Conservation (phyloP, 805 yeast species). For the Ogataea wickerhamii region DNA sequence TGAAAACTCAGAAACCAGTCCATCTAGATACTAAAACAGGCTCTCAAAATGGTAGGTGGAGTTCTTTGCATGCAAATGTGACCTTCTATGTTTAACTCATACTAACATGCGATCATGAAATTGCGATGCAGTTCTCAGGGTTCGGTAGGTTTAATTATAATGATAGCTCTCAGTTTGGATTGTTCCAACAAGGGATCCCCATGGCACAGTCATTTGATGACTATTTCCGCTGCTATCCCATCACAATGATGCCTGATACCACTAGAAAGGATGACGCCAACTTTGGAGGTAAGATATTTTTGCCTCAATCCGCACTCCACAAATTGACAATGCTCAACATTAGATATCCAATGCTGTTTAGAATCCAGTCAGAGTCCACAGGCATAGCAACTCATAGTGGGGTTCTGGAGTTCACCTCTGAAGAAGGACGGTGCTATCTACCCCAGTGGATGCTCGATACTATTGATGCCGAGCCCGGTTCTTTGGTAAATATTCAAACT, state of each 20-base stretch:
- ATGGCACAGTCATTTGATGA: conserved; percentile 58
- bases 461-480: conserved; percentile 68
- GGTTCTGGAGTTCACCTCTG: conserved; percentile 93
- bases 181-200: conserved; percentile 17
- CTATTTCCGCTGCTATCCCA: conserved; percentile 88
- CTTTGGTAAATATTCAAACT: conserved; percentile 68
- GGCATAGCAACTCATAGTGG: conserved; percentile 77
- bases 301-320: conserved; percentile 90
- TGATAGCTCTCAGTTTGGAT: conserved; percentile 13
- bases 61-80: too few relatives aligned
- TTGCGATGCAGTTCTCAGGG: conserved; percentile 28
- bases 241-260: conserved; percentile 81
- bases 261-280: conserved; percentile 73
- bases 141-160: conserved; percentile 21
- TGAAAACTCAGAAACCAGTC: too few relatives aligned
- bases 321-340: conserved; percentile 87
- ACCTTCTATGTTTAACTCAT: too few relatives aligned
- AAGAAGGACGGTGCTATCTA: conserved; percentile 90
- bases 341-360: conserved; percentile 94
- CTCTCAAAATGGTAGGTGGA: too few relatives aligned
- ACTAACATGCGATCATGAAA: too few relatives aligned
- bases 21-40: too few relatives aligned
- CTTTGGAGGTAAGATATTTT: conserved; percentile 91
- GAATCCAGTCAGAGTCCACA: conserved; percentile 61
- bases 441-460: conserved; percentile 97